Base-by-base conservation (phyloP, 2,329 filamentous ascomycete species). In the Aspergillus sp. region DNA sequence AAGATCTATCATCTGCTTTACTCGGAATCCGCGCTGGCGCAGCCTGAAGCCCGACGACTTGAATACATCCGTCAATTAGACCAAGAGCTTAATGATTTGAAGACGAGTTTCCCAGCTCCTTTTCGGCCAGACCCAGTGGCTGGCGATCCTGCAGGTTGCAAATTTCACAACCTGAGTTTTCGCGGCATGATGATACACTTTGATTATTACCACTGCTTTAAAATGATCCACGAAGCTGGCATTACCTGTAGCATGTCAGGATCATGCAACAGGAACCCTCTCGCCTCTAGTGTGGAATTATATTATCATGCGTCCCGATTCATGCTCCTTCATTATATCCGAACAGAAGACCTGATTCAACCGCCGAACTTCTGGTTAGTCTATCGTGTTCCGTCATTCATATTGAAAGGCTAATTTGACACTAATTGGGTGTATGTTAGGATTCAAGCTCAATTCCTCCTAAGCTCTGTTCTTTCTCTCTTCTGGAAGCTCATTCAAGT, bases 41-140 rank as follows among this genome's bases (percentile, higher is more conserved):
- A 58, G 6, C 49, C 61, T 1, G 59, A 61, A 22, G 57, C 61
- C 2, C 49, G 55, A 17, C 49, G 55, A 1, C 46, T 65, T 8
- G 59, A 65, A 14, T 49, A 53, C 22, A 63, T 65, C 14, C 60
- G 62, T n/a, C 61, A 65, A 47, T 19, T 65, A 9, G 63, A 65
- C 16, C 47, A 63, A 20, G 57, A 65, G 32, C 24, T 65, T 20
- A 60, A 54, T 22, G 55, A 57, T 1, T 20, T 65, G 11, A 60
- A 57, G 10, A 40, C 54, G 0, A 46, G 49, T 3, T 64, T 60
- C 40, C 63, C 63, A 1, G 49, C 49, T 5, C 40, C 47, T 2
- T 62, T 52, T 33, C 57, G 57, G 14, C 61, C 60, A 1, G 57
- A 64, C 20, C 40, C 49, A 3, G 60, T 56, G 14, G 47, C 61